Conservation (phyloP, 225 moss, liverwort and hornwort genomes). For the Physcomitrellopsis africana region DNA sequence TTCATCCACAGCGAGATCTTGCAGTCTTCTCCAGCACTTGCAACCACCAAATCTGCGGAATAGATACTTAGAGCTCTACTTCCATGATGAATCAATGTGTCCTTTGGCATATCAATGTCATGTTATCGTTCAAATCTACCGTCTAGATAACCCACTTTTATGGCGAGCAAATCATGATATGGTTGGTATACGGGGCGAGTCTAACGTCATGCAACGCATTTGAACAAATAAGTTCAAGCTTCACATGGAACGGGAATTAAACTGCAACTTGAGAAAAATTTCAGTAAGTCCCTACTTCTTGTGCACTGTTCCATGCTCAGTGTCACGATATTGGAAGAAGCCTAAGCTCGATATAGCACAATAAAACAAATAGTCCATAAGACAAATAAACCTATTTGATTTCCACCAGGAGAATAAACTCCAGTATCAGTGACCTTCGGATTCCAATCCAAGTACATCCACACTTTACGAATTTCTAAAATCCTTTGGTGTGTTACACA, state of each 20-base stretch:
- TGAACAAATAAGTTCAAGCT: not conserved
- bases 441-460: not conserved
- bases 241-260: not conserved
- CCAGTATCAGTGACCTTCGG: not conserved
- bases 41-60: conserved; percentile 78
- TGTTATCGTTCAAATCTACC: conserved; percentile 4
- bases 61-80: not conserved
- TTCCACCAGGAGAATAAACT: not conserved
- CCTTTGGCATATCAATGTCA: conserved; percentile 9
- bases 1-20: conserved; percentile 90
- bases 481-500: not conserved
- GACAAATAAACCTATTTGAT: not conserved
- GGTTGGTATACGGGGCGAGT: not conserved
- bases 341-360: not conserved
- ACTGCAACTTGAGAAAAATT: too few relatives aligned
- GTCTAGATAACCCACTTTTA: not conserved
- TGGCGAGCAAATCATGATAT: not conserved
- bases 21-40: conserved; percentile 85
- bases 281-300: not conserved
- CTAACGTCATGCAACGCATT: not conserved
- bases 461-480: not conserved
- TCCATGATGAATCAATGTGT: not conserved
- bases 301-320: conserved; percentile 1
- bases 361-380: not conserved
- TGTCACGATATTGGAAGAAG: not conserved